Conservation (phyloP, 495 filamentous ascomycete species). For the Talaromyces trachyspermus region DNA sequence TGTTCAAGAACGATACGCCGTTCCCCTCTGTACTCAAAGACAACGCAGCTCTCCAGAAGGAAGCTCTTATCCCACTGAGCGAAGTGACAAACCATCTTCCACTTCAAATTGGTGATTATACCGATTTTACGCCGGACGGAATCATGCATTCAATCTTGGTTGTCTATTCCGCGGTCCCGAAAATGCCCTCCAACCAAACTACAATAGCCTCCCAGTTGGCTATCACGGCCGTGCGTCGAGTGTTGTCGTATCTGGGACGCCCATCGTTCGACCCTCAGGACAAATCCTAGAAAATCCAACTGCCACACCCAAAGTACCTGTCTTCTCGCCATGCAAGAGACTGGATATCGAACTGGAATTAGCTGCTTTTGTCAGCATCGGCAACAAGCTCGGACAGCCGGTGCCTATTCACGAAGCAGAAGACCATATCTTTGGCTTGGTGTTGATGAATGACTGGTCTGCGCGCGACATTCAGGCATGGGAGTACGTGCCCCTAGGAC, state of each 20-base stretch:
- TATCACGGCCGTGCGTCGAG: slow-evolving; percentile 82
- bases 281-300: slow-evolving; percentile 66
- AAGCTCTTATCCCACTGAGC: slow-evolving; percentile 46
- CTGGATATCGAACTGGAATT: slow-evolving; percentile 88
- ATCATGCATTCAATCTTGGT: slow-evolving; percentile 81
- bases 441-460: slow-evolving; percentile 93
- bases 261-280: slow-evolving; percentile 69
- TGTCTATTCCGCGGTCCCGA: slow-evolving; percentile 73
- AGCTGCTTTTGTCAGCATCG: slow-evolving; percentile 67
- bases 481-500: slow-evolving; percentile 82
- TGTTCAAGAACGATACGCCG: slow-evolving; percentile 57
- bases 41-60: slow-evolving; percentile 44
- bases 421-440: slow-evolving; percentile 76
- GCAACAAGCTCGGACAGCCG: slow-evolving; percentile 57
- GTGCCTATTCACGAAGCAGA: slow-evolving; percentile 61
- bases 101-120: slow-evolving; percentile 89
- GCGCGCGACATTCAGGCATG: slow-evolving; percentile 85
- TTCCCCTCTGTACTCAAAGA: slow-evolving; percentile 52
- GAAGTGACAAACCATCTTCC: slow-evolving; percentile 69
- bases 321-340: slow-evolving; percentile 53
- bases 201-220: slow-evolving; percentile 81
- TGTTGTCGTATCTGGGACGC: slow-evolving; percentile 68
- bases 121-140: slow-evolving; percentile 92
- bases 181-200: slow-evolving; percentile 83
- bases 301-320: slow-evolving; percentile 53